Evolutionary conservation across 1,284 basidiomycete genomes (phyloP).

Genomic region (Ustilago trichophora): DNA sequence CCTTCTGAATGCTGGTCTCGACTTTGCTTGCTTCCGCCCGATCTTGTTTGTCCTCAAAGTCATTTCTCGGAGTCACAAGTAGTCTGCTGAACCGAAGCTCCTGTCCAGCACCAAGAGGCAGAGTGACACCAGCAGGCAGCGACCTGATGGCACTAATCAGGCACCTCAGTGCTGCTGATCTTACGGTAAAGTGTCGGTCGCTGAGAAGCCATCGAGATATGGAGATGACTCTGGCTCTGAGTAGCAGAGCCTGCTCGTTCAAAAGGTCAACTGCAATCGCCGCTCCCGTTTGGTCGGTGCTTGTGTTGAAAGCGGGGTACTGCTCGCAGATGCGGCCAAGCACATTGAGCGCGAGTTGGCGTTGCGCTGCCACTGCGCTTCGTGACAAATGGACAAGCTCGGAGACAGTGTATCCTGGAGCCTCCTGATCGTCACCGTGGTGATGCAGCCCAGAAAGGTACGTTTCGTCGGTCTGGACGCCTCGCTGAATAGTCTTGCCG

Average conservation of each 20-base stretch:
- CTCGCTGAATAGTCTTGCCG: constrained; percentile 33
- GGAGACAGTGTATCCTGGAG: constrained; percentile 87
- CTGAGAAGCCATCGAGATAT: constrained; percentile 50
- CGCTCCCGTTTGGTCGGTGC: neutral
- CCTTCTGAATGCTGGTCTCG: constrained; percentile 29
- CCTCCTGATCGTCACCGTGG: constrained; percentile 77
- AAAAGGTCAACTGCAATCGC: constrained; percentile 3
- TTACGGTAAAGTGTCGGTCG: constrained; percentile 55
- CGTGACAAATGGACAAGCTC: constrained; percentile 84
- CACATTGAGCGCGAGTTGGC: constrained; percentile 81
- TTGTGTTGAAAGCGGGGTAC: constrained; percentile 14
- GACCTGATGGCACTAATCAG: constrained; percentile 32
- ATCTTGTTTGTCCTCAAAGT: constrained; percentile 6
- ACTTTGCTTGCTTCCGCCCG: constrained; percentile 30
- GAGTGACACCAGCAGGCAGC: constrained; percentile 14
- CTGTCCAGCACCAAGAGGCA: constrained; percentile 16
- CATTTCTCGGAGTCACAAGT: constrained; percentile 3
- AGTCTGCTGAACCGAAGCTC: constrained; percentile 19
- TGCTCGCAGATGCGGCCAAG: constrained; percentile 72
- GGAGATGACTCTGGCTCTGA: constrained; percentile 33
- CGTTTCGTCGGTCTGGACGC: constrained; percentile 28
- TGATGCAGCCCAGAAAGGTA: constrained; percentile 79
- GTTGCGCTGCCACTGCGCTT: constrained; percentile 83
- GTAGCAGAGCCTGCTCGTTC: constrained; percentile 18
- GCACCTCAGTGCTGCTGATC: constrained; percentile 48